Percentiles rank a stretch among this genome's conserved stretches.
These are phyloP conservation scores for Dendrobium officinale DNA, from an alignment of 106 monocot genomes.

Conservation along the genomic window DNA sequence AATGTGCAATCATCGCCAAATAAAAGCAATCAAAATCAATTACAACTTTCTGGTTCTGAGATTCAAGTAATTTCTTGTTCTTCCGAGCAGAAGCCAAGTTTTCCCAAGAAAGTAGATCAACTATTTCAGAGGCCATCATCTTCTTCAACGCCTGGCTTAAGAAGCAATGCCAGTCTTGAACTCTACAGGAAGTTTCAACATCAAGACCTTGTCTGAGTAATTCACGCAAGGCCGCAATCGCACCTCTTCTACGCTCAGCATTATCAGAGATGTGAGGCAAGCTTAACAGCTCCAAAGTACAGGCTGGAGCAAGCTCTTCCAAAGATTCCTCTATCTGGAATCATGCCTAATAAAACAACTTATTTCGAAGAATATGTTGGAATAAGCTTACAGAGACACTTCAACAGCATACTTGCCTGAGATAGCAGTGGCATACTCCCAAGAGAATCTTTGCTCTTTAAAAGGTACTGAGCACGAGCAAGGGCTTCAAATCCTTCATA, in stretches of 20 bases:
- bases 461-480: constrained; percentile 80
- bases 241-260: constrained; percentile 63
- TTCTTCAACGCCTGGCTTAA: constrained; percentile 66
- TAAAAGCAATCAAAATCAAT: constrained; percentile 87
- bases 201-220: constrained; percentile 92
- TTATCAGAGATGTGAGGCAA: constrained; percentile 66
- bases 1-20: constrained; percentile 70
- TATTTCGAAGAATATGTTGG: constrained; percentile 1
- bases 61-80: constrained; percentile 83
- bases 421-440: constrained; percentile 63
- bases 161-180: constrained; percentile 87
- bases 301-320: constrained; percentile 94
- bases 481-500: constrained; percentile 95
- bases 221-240: constrained; percentile 78
- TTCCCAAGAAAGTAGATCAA: constrained; percentile 89
- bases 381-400: not conserved
- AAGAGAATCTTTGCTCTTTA: constrained; percentile 71
- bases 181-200: constrained; percentile 76
- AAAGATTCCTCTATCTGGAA: constrained; percentile 93
- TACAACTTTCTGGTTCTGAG: constrained; percentile 74
- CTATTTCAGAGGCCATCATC: constrained; percentile 66
- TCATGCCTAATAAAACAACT: constrained; percentile 13
- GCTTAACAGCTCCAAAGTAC: constrained; percentile 72
- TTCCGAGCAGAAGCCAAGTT: constrained; percentile 60
- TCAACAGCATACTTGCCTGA: constrained; percentile 42